Evolutionary conservation across 768 basidiomycete genomes (phyloP).

Genomic region (Leucocoprinus sp.): DNA sequence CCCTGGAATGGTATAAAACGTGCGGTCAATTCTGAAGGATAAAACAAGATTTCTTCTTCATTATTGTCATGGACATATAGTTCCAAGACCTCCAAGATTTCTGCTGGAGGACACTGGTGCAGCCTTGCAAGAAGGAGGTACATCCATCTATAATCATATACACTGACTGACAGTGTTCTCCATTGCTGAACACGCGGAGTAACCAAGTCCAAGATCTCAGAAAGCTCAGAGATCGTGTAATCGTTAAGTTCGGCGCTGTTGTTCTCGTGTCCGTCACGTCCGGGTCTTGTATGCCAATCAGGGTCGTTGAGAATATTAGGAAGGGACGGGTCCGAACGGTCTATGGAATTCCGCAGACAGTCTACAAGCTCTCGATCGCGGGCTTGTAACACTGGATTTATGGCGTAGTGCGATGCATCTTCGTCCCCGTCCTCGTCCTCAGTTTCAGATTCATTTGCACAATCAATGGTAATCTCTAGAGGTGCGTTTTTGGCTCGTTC

Average conservation of each 20-base stretch:
- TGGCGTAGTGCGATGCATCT: background rate
- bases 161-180: slow-evolving; percentile 40
- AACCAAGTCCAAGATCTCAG: slow-evolving; percentile 33
- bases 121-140: slow-evolving; percentile 33
- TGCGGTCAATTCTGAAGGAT: slow-evolving; percentile 29
- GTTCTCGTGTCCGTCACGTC: slow-evolving; percentile 10
- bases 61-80: slow-evolving; percentile 46
- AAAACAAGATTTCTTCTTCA: slow-evolving; percentile 29
- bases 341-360: slow-evolving; percentile 7
- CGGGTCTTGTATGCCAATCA: slow-evolving; percentile 2
- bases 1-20: slow-evolving; percentile 45
- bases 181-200: slow-evolving; percentile 47
- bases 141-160: slow-evolving; percentile 40
- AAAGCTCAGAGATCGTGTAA: slow-evolving; percentile 26
- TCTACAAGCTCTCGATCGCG: slow-evolving; percentile 16
- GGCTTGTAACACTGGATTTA: slow-evolving; percentile 13
- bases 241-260: slow-evolving; percentile 13
- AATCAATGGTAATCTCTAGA: slow-evolving; percentile 45
- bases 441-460: slow-evolving; percentile 24
- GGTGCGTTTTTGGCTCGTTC: slow-evolving; percentile 47
- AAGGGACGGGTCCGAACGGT: slow-evolving; percentile 6
- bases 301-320: slow-evolving; percentile 2
- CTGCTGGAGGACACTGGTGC: slow-evolving; percentile 37
- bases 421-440: slow-evolving; percentile 14
- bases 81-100: slow-evolving; percentile 43